A percentile compares a stretch with the other conserved stretches of the same genome.
Conservation (phyloP, 2,329 filamentous ascomycete species). For the Diaporthe sp. region DNA sequence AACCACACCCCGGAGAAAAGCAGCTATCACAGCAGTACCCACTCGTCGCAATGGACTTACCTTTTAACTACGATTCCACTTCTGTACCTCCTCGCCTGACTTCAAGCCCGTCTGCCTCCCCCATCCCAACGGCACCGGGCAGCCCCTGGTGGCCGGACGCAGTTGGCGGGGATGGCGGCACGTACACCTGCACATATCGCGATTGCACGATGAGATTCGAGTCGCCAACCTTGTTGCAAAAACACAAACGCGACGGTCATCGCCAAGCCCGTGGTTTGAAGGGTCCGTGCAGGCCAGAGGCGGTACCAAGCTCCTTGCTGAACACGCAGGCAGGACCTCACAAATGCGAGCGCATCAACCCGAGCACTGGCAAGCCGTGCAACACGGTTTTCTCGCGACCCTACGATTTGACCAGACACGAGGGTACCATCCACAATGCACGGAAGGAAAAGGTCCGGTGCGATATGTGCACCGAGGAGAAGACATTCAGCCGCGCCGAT, state of each 20-base stretch:
- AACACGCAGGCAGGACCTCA: conserved; percentile 95
- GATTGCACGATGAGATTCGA: conserved; percentile 86
- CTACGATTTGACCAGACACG: conserved; percentile 95
- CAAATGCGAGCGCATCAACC: conserved; percentile 88
- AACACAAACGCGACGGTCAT: too few species aligned
- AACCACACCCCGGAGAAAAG: conserved; percentile 47
- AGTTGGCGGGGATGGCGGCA: conserved; percentile 82
- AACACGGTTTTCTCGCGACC: too few species aligned
- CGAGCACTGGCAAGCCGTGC: too few species aligned
- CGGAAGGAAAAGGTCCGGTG: conserved; percentile 96
- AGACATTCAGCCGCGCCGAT: conserved; percentile 96
- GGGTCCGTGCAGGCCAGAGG: conserved; percentile 46
- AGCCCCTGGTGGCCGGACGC: conserved; percentile 65
- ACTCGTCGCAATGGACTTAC: conserved; percentile 54
- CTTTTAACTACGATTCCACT: conserved; percentile 41
- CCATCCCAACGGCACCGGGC: conserved; percentile 43
- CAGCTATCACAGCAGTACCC: conserved; percentile 63
- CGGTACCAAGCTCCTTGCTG: conserved; percentile 65
- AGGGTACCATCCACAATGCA: conserved; percentile 96
- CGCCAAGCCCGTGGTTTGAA: conserved; percentile 73
- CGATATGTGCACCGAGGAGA: conserved; percentile 92
- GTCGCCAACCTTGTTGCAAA: too few species aligned
- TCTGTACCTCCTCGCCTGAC: conserved; percentile 51
- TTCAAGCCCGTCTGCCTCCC: conserved; percentile 53
- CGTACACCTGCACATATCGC: conserved; percentile 96